phyloP scores from a whole-genome alignment of 345 rosid species.

The Gynandropsis gynandra region DNA sequence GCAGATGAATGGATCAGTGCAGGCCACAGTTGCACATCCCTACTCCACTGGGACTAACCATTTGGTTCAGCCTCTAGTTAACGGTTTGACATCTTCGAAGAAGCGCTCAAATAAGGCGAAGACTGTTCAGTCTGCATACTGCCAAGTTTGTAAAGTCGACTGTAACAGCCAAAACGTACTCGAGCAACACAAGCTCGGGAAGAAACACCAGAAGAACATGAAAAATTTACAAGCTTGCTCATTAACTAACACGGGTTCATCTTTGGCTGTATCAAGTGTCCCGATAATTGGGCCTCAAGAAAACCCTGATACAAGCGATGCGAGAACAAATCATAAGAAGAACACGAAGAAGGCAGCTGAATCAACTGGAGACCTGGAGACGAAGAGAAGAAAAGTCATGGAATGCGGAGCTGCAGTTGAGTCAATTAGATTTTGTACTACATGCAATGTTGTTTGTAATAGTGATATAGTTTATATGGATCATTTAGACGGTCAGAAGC shows the following conservation, averaged over 20 bases:
- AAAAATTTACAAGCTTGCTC: constrained; percentile 18
- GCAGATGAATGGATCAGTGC: constrained; percentile 14
- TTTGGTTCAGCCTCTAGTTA: constrained; percentile 19
- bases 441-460: constrained; percentile 47
- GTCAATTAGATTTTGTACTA: constrained; percentile 36
- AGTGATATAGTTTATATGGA: constrained; percentile 33
- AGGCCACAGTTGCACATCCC: constrained; percentile 16
- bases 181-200: constrained; percentile 31
- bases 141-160: constrained; percentile 27
- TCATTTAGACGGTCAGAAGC: constrained; percentile 42
- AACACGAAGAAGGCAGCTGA: constrained; percentile 27
- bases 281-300: constrained; percentile 29
- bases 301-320: constrained; percentile 19
- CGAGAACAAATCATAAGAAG: not conserved
- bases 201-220: constrained; percentile 33
- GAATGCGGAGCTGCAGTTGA: constrained; percentile 37
- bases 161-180: constrained; percentile 27
- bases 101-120: constrained; percentile 22
- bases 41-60: constrained; percentile 20
- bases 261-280: constrained; percentile 5
- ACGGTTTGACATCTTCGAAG: not conserved
- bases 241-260: not conserved
- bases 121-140: constrained; percentile 19
- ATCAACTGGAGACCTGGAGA: constrained; percentile 27
- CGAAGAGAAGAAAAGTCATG: constrained; percentile 33